A percentile compares a stretch with the other conserved stretches of the same genome.
These are phyloP conservation scores for Tetrahymena thermophila DNA, from an alignment of 73 alveolate genomes.

Conservation along the genomic window DNA sequence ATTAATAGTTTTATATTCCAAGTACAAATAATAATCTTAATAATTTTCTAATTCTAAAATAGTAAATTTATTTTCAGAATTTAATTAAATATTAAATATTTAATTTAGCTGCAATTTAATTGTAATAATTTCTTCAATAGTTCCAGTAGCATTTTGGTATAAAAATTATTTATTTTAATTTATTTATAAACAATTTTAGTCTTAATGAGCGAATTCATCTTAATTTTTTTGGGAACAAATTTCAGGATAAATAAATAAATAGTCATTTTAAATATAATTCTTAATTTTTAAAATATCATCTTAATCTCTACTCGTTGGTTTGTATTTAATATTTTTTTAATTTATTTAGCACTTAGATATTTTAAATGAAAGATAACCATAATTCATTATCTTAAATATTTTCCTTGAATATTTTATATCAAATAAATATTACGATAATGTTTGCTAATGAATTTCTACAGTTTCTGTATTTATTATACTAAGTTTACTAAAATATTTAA, in stretches of 20 bases:
- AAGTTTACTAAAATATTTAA: no score
- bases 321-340: no score
- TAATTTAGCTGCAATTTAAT: no score
- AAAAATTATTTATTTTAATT: no score
- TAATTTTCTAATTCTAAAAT: not conserved
- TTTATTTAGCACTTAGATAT: not conserved
- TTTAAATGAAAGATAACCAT: not conserved
- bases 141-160: not conserved
- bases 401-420: not conserved
- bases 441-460: not conserved
- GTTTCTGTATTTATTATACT: no score
- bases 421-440: not conserved
- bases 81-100: no score
- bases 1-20: not conserved
- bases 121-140: not conserved
- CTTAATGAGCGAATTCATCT: not conserved
- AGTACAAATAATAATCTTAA: not conserved
- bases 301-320: no score
- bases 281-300: not conserved
- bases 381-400: no score
- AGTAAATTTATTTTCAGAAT: no score
- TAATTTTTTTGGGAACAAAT: not conserved
- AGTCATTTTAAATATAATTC: no score
- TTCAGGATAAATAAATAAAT: not conserved
- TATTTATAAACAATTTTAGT: not conserved